These are phyloP conservation scores for Plenodomus biglobosus DNA, from an alignment of 2,329 filamentous ascomycete genomes.

Conservation along the genomic window DNA sequence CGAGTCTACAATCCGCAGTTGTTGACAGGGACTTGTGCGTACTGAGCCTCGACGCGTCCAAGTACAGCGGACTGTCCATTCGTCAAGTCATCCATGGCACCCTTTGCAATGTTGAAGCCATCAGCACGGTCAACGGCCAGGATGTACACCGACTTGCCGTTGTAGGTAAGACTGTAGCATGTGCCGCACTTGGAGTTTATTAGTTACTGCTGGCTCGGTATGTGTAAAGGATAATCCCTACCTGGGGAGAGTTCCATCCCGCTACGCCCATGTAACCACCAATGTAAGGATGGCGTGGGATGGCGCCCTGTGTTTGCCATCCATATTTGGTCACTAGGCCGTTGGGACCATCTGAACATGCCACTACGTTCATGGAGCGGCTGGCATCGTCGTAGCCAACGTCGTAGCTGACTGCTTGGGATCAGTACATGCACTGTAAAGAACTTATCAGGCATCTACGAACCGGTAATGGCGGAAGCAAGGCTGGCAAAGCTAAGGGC, in stretches of 20 bases:
- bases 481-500: slow-evolving; percentile 34
- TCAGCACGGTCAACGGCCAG: slow-evolving; percentile 53
- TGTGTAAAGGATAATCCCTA: slow-evolving; percentile 9
- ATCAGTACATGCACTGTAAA: slow-evolving; percentile 4
- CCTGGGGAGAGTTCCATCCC: slow-evolving; percentile 48
- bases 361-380: slow-evolving; percentile 59
- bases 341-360: slow-evolving; percentile 69
- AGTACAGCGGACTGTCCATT: slow-evolving; percentile 47
- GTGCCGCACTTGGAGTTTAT: slow-evolving; percentile 49
- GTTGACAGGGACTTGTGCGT: slow-evolving; percentile 41
- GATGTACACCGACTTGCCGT: slow-evolving; percentile 51
- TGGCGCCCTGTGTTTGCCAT: slow-evolving; percentile 54
- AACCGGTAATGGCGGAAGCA: slow-evolving; percentile 39
- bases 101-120: slow-evolving; percentile 54
- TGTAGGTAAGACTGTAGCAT: slow-evolving; percentile 56
- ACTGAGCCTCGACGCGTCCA: slow-evolving; percentile 49
- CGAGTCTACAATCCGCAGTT: slow-evolving; percentile 35
- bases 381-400: slow-evolving; percentile 64
- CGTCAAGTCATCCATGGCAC: slow-evolving; percentile 55
- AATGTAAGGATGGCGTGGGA: slow-evolving; percentile 53
- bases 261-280: slow-evolving; percentile 53
- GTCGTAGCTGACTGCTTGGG: slow-evolving; percentile 66
- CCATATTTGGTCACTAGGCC: slow-evolving; percentile 65
- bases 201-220: slow-evolving; percentile 8
- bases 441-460: neutral